phyloP scores from a whole-genome alignment of 257 asterid genomes.

The Penstemon eatonii region DNA sequence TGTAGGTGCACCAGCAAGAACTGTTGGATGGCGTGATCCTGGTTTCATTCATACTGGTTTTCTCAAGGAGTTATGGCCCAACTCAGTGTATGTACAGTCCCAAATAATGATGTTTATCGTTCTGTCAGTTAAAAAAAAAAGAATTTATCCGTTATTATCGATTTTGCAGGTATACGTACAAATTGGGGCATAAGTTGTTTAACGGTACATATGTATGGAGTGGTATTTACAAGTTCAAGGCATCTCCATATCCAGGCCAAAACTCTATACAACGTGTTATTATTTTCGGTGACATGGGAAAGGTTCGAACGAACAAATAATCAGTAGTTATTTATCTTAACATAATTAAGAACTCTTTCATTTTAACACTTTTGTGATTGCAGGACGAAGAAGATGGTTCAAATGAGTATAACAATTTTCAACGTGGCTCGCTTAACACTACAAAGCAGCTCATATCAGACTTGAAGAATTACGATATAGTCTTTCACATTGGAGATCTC shows the following conservation, averaged over 20 bases:
- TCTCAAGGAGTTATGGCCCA: slow-evolving; percentile 62
- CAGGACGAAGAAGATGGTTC: slow-evolving; percentile 98
- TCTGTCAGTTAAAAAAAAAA: background rate
- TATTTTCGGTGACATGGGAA: slow-evolving; percentile 97
- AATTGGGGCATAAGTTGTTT: slow-evolving; percentile 69
- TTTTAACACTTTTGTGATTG: background rate
- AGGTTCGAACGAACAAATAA: slow-evolving; percentile 42
- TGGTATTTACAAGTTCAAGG: slow-evolving; percentile 57
- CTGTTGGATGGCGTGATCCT: slow-evolving; percentile 75
- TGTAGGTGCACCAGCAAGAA: slow-evolving; percentile 78
- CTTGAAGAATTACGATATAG: slow-evolving; percentile 69
- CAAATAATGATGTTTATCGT: background rate
- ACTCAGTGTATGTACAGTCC: slow-evolving; percentile 35
- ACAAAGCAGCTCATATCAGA: slow-evolving; percentile 74
- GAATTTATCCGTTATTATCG: background rate
- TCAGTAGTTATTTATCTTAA: no score
- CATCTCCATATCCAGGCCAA: slow-evolving; percentile 98
- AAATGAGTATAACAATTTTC: slow-evolving; percentile 74
- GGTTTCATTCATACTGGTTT: slow-evolving; percentile 61
- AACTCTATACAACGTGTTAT: slow-evolving; percentile 77
- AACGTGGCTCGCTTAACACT: slow-evolving; percentile 82
- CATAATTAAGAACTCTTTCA: no score
- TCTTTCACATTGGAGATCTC: slow-evolving; percentile 90
- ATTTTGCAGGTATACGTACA: slow-evolving; percentile 78
- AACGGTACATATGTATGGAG: slow-evolving; percentile 76